Evolutionary conservation across 2,329 filamentous ascomycete genomes (phyloP).

Genomic region (Fusarium palustre): DNA sequence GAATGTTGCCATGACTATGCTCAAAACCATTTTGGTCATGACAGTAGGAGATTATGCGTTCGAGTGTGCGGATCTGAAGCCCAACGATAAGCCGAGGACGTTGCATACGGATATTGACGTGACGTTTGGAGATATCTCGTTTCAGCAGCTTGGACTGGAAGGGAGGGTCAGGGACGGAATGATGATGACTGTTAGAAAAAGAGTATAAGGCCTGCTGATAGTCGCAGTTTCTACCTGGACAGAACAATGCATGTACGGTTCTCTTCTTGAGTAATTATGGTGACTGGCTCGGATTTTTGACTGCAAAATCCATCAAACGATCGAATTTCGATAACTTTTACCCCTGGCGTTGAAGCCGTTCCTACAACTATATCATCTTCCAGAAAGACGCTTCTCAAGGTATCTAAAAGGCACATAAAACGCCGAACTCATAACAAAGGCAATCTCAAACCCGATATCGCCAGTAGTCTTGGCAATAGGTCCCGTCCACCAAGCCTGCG

Average conservation of each 20-base stretch:
- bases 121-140: conserved; percentile 39
- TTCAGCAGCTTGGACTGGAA: conserved; percentile 41
- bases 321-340: not conserved
- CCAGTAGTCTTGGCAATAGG: conserved; percentile 70
- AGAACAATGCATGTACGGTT: not conserved
- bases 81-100: conserved; percentile 23
- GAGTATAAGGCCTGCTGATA: not conserved
- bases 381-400: conserved; percentile 56
- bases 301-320: not conserved
- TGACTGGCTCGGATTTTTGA: not conserved
- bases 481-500: conserved; percentile 70
- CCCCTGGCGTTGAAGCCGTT: conserved; percentile 14
- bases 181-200: conserved; percentile 41
- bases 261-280: not conserved
- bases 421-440: conserved; percentile 63
- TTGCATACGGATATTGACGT: conserved; percentile 44
- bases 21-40: conserved; percentile 48
- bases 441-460: conserved; percentile 75
- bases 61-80: conserved; percentile 33
- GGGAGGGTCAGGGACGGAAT: conserved; percentile 37
- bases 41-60: conserved; percentile 44
- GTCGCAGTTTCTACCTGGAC: no score
- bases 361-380: conserved; percentile 29
- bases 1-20: conserved; percentile 52
- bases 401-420: conserved; percentile 62